Evolutionary conservation across 73 alveolate genomes (phyloP), one percentile per base, ranked within the genome.

Genomic region (Loxodes magnus): DNA sequence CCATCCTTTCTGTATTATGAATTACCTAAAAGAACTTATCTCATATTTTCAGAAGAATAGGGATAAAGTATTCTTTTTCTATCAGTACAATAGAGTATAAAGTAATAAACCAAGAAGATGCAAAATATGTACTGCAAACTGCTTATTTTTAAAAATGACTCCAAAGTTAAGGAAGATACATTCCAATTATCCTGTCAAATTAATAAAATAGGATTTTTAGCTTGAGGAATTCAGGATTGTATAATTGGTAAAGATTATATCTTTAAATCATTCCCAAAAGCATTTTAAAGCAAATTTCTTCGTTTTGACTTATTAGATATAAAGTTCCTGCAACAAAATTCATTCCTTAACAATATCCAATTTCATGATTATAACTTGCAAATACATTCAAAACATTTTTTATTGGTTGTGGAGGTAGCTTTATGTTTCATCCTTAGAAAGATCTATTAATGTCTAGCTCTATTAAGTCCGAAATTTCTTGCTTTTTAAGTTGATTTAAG

Each of bases 301-400:
- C 97, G 51, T 76, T 77, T 53, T 64, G 80, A 25, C 80, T 60
- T 37, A 64, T 52, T 51, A 76, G 41, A 66, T 53, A 77, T 34
- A 86, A 49, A 51, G 88, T 82, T 21, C 94, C 97, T 14, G 87
- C 97, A 16, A 86, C 64, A 60, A 79, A 86, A 65, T 86, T 86
- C 97, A 86, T 86, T 46, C 97, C 97, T 82, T 86, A 82, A 44
- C 97, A 86, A 61, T 86, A 86, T 36, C 88, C 93, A 20, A 86
- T 77, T 58, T 81, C 94, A 19, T 89, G 85, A 43, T 83, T 75
- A 33, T 64, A 77, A 71, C 70, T 61, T 0, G 97, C 97, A 27
- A 67, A 71, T 5, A 85, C 67, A 6, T 56, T 51, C 27, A 86
- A 73, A 17, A 86, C 66, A 41, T 82, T 82, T 23, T 67, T 71